Percentiles rank a stretch among this genome's conserved stretches.
Conservation (phyloP, 2,329 filamentous ascomycete genomes). For the Dothideomycetes sp. region DNA sequence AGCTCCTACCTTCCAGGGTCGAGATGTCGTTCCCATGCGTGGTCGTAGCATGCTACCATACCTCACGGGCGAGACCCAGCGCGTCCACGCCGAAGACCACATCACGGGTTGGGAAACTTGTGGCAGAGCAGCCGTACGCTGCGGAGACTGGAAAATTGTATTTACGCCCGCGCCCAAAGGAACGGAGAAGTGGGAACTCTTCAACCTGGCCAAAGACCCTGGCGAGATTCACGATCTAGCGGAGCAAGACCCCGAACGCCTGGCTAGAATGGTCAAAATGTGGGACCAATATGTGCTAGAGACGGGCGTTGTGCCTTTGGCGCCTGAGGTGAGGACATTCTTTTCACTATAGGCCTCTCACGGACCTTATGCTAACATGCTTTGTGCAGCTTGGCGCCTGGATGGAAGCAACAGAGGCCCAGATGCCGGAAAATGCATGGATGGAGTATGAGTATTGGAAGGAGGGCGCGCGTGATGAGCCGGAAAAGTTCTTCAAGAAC, state of each 20-base stretch:
- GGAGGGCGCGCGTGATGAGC: slow-evolving; percentile 33
- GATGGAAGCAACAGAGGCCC: slow-evolving; percentile 49
- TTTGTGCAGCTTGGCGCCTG: slow-evolving; percentile 44
- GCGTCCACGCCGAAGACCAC: slow-evolving; percentile 40
- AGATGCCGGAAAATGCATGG: slow-evolving; percentile 56
- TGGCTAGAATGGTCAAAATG: slow-evolving; percentile 38
- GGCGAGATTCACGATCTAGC: slow-evolving; percentile 34
- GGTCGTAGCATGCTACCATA: slow-evolving; percentile 37
- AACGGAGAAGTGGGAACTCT: slow-evolving; percentile 46
- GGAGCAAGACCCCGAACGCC: slow-evolving; percentile 27
- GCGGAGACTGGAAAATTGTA: slow-evolving; percentile 47
- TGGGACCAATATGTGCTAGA: slow-evolving; percentile 51
- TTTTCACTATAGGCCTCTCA: no score
- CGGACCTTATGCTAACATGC: no score
- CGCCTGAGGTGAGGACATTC: slow-evolving; percentile 37
- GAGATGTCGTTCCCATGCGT: slow-evolving; percentile 41
- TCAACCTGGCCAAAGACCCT: slow-evolving; percentile 40
- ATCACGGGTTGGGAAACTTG: slow-evolving; percentile 48
- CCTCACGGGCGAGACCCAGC: slow-evolving; percentile 21
- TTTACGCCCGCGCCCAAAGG: slow-evolving; percentile 47
- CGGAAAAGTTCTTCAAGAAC: slow-evolving; percentile 22
- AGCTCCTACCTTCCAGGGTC: slow-evolving; percentile 39
- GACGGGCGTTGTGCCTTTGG: slow-evolving; percentile 48
- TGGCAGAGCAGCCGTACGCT: slow-evolving; percentile 42
- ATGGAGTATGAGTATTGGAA: slow-evolving; percentile 58